Evolutionary conservation across 805 yeast species (phyloP).

Genomic region (Clavispora asparagi): DNA sequence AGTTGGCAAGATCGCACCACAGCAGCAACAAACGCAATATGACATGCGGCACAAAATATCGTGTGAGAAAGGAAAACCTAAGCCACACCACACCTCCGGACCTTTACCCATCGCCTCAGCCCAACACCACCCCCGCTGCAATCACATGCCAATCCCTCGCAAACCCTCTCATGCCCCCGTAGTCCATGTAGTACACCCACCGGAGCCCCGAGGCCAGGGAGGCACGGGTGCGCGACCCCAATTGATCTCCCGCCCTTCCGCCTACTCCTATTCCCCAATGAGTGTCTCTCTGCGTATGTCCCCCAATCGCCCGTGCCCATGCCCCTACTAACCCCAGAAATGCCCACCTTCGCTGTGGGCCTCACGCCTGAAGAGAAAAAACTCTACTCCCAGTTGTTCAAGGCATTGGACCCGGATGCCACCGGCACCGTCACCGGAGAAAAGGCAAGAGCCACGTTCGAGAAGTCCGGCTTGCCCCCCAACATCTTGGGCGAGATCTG

Average conservation of each 20-base stretch:
- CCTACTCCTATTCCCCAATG: conserved; percentile 10
- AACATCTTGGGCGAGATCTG: conserved; percentile 82
- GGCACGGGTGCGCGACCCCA: background rate
- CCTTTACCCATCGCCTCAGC: too few relatives aligned
- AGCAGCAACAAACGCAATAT: too few relatives aligned
- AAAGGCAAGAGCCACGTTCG: conserved; percentile 75
- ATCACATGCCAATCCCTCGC: too few relatives aligned
- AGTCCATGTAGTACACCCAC: too few relatives aligned
- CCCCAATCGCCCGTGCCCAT: too few relatives aligned
- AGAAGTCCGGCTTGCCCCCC: conserved; percentile 79
- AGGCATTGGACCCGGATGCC: conserved; percentile 70
- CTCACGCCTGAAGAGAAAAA: conserved; percentile 73
- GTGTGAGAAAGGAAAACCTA: too few relatives aligned
- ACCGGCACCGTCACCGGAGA: conserved; percentile 86
- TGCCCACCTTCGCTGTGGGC: conserved; percentile 38
- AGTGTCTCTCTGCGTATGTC: conserved; percentile 26
- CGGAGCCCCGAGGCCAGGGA: too few relatives aligned
- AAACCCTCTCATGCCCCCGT: too few relatives aligned
- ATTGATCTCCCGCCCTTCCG: background rate
- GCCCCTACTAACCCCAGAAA: conserved; percentile 8
- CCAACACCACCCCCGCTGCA: too few relatives aligned
- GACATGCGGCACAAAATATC: too few relatives aligned
- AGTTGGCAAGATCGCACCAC: too few relatives aligned
- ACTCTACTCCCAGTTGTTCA: conserved; percentile 70
- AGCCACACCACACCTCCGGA: too few relatives aligned